Base-by-base conservation (phyloP, 345 rosid species). In the Boechera divaricarpa region DNA sequence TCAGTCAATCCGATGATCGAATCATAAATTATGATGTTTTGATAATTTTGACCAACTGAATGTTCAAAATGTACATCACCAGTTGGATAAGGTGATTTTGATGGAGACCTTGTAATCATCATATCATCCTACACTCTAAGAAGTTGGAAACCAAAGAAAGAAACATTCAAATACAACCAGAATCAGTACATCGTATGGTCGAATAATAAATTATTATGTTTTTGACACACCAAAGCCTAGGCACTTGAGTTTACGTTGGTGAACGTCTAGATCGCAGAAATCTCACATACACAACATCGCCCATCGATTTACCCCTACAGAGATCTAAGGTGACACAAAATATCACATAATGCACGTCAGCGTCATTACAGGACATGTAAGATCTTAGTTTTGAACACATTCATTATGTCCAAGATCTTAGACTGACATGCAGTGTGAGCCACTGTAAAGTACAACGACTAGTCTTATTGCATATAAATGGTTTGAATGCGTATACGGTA, bases 151-250 rank as follows among this genome's bases (percentile, higher is more conserved):
- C 18, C 29, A 11, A 32, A 33, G 18, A n/a, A 35, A 67, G 0
- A n/a, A 35, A 35, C 47, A 35, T 35, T 51, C 11, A 49, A 21
- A 49, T 33, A n/a, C 53, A 16, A 15, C 6, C 6, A 3, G 32
- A 67, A 13, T 33, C 21, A 21, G 58, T 53, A 26, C 32, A 10
- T 59, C 45, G n/a, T 21, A 35, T 18, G 21, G 47, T 51, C 60
- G 42, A 64, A 29, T 29, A 15, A 44, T 13, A 5, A 26, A 42
- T 42, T 28, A 63, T 63, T 10, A 63, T 63, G 69, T 63, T 44
- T 21, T 28, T 28, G 39, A n/a, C 21, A 11, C 69, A 29, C 56
- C 28, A 16, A 53, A 53, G 58, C 33, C 15, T 53, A 26, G 58
- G 33, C 5, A 53, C 10, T 53, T 11, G 32, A 53, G 33, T 53